Evolutionary conservation across 306 rosid species (phyloP).

Genomic region (Fragaria ananassa): DNA sequence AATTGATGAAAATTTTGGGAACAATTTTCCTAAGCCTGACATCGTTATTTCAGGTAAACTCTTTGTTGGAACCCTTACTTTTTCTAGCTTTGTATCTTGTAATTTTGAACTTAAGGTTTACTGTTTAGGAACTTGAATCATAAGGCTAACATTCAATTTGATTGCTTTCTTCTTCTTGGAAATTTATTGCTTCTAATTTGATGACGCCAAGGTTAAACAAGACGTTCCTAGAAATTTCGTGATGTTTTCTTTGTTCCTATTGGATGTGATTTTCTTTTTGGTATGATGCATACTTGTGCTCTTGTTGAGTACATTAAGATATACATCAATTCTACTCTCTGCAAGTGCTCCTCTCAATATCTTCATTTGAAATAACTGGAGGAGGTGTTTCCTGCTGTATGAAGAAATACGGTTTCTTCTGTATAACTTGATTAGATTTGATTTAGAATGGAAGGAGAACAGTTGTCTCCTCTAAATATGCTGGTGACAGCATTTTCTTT

Average conservation of each 20-base stretch:
- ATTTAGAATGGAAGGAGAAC: background rate
- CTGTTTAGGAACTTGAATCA: background rate
- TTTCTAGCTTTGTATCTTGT: background rate
- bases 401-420: background rate
- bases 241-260: background rate
- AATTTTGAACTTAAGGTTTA: background rate
- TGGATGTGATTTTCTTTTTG: background rate
- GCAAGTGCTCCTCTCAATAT: background rate
- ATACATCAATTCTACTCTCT: background rate
- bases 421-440: background rate
- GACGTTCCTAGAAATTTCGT: background rate
- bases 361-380: background rate
- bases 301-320: background rate
- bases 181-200: background rate
- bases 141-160: background rate
- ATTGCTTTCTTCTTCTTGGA: background rate
- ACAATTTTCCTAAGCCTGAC: conserved; percentile 83
- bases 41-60: conserved; percentile 76
- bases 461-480: background rate
- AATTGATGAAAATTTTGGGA: conserved; percentile 82
- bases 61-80: conserved; percentile 1
- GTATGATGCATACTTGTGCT: background rate
- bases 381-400: background rate
- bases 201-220: background rate
- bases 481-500: background rate